These are phyloP conservation scores for Pseudogymnoascus sp. DNA, from an alignment of 2,329 filamentous ascomycete genomes.

Conservation along the genomic window DNA sequence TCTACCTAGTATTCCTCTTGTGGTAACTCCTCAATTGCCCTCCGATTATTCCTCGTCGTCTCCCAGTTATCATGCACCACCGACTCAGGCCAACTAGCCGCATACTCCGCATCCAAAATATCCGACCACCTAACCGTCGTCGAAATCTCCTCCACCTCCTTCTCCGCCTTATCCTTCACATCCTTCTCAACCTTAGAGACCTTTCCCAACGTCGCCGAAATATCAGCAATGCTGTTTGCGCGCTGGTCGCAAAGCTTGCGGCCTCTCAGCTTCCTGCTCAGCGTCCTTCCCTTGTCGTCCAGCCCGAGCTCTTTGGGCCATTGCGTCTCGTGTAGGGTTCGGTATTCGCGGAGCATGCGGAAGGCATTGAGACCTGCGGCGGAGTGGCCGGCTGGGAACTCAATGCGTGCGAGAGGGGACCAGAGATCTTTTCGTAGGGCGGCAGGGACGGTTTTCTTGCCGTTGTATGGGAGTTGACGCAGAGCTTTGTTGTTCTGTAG, in stretches of 20 bases:
- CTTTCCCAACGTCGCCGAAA: conserved; percentile 44
- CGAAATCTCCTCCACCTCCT: conserved; percentile 14
- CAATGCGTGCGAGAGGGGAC: conserved; percentile 50
- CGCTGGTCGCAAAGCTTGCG: conserved; percentile 49
- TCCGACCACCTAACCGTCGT: conserved; percentile 27
- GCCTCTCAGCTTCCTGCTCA: conserved; percentile 35
- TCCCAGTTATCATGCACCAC: conserved; percentile 27
- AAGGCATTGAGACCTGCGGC: conserved; percentile 47
- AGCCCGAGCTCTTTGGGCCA: conserved; percentile 44
- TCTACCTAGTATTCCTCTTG: not conserved
- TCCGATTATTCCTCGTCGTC: conserved; percentile 10
- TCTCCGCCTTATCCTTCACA: conserved; percentile 3
- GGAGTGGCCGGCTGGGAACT: conserved; percentile 44
- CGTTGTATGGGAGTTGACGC: conserved; percentile 54
- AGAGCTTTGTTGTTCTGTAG: conserved; percentile 37
- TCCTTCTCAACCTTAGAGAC: conserved; percentile 11
- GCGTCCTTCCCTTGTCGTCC: conserved; percentile 16
- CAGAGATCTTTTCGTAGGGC: conserved; percentile 61
- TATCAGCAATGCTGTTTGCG: conserved; percentile 53
- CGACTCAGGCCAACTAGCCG: conserved; percentile 27
- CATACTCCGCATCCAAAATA: conserved; percentile 30
- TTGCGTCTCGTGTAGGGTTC: conserved; percentile 51
- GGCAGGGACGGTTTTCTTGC: conserved; percentile 56
- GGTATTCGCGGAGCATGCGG: conserved; percentile 57
- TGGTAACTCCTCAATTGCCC: not conserved